These are phyloP conservation scores for Lipomyces yamanashiensis DNA, from an alignment of 805 yeast genomes.

Conservation along the genomic window DNA sequence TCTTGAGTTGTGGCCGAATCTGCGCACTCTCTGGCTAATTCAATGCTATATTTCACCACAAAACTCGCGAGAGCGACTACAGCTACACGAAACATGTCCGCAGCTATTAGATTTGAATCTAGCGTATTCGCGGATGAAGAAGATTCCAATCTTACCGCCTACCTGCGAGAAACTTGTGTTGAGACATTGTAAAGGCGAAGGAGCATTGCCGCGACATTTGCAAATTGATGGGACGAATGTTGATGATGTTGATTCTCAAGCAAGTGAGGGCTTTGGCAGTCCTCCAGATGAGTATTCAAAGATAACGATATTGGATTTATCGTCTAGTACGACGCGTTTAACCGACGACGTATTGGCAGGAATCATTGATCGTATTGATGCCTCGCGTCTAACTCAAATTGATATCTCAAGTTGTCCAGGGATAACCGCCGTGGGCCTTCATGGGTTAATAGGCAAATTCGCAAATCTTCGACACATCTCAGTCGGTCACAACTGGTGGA, in stretches of 20 bases:
- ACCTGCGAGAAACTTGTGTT: conserved; percentile 4
- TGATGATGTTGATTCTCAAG: not conserved
- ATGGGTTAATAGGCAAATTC: not conserved
- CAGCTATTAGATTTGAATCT: conserved; percentile 2
- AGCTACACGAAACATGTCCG: not conserved
- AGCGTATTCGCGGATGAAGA: not conserved
- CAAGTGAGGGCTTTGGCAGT: not conserved
- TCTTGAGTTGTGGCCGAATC: conserved; percentile 14
- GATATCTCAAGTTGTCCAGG: conserved; percentile 9
- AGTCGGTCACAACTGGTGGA: conserved; percentile 5
- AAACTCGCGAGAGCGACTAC: not conserved
- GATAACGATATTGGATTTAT: not conserved
- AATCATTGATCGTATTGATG: not conserved
- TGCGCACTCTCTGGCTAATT: conserved; percentile 8
- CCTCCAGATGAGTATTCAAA: not conserved
- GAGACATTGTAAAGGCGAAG: not conserved
- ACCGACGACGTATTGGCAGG: not conserved
- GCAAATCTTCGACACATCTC: not conserved
- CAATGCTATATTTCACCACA: not conserved
- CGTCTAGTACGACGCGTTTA: not conserved
- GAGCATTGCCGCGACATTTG: conserved; percentile 1
- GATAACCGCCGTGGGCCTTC: not conserved
- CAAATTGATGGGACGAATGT: not conserved
- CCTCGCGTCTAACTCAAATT: not conserved
- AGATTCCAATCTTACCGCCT: conserved; percentile 3